These are phyloP conservation scores for Phaeodactylum tricornutum DNA, from an alignment of 108 stramenopile genomes.

Conservation along the genomic window DNA sequence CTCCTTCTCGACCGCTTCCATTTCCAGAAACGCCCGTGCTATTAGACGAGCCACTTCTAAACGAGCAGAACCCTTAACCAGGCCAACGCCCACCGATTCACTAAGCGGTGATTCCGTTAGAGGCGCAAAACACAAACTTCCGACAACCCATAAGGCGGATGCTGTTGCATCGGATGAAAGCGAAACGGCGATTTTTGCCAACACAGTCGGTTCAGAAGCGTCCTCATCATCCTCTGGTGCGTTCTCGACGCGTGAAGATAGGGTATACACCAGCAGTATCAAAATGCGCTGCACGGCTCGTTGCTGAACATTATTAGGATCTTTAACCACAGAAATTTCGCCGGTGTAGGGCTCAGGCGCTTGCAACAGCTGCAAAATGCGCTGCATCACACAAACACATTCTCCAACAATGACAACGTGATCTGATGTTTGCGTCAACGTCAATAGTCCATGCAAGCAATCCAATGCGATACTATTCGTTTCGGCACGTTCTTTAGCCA, in stretches of 20 bases:
- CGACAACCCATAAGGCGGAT: constrained; percentile 58
- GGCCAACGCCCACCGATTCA: background rate
- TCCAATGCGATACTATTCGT: constrained; percentile 77
- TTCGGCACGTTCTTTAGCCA: constrained; percentile 10
- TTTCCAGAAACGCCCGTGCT: constrained; percentile 52
- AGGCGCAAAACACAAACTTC: no score
- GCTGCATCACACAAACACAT: constrained; percentile 79
- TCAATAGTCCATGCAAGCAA: constrained; percentile 77
- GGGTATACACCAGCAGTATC: constrained; percentile 52
- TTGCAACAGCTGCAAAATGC: constrained; percentile 70
- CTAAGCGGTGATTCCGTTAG: constrained; percentile 32
- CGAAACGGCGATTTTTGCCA: constrained; percentile 21
- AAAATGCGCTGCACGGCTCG: constrained; percentile 46
- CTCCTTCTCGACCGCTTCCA: constrained; percentile 68
- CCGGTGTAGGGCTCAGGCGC: no score
- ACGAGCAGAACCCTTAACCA: constrained; percentile 19
- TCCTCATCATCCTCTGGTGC: constrained; percentile 33
- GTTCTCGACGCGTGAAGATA: constrained; percentile 20
- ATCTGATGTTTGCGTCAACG: constrained; percentile 58
- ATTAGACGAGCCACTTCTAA: constrained; percentile 82
- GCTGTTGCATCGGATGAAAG: constrained; percentile 53
- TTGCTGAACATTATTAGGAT: constrained; percentile 55
- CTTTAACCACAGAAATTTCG: constrained; percentile 16
- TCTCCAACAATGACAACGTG: constrained; percentile 82
- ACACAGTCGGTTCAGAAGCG: constrained; percentile 11